Conservation (phyloP, 2,329 filamentous ascomycete genomes). For the Exophiala bonariae region DNA sequence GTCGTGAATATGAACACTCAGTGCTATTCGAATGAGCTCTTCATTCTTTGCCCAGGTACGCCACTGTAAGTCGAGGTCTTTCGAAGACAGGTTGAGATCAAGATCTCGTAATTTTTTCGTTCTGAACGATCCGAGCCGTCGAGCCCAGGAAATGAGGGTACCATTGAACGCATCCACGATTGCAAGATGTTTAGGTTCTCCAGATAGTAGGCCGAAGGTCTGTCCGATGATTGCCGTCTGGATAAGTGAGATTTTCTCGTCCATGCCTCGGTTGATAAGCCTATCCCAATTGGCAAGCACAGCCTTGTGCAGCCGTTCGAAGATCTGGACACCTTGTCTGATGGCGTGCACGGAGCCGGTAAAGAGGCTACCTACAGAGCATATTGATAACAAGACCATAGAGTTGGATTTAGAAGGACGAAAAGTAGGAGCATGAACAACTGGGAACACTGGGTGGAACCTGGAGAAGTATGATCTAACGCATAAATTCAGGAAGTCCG, state of each 20-base stretch:
- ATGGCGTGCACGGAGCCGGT: slow-evolving; percentile 34
- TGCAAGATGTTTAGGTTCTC: slow-evolving; percentile 30
- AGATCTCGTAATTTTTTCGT: slow-evolving; percentile 24
- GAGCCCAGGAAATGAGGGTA: slow-evolving; percentile 32
- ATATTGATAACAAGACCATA: slow-evolving; percentile 38
- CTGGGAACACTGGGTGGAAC: slow-evolving; percentile 24
- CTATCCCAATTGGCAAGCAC: slow-evolving; percentile 33
- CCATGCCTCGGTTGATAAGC: slow-evolving; percentile 24
- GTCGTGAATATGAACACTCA: slow-evolving; percentile 27
- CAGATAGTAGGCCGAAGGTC: slow-evolving; percentile 32
- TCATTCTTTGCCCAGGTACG: slow-evolving; percentile 30
- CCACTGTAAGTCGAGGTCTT: slow-evolving; percentile 26
- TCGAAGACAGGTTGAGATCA: slow-evolving; percentile 8
- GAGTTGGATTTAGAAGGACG: slow-evolving; percentile 28
- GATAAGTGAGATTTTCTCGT: slow-evolving; percentile 27
- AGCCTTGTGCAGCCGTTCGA: slow-evolving; percentile 34
- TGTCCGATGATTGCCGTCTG: slow-evolving; percentile 34
- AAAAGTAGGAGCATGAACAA: slow-evolving; percentile 26
- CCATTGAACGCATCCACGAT: slow-evolving; percentile 35
- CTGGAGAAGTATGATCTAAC: slow-evolving; percentile 24
- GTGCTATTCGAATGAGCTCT: slow-evolving; percentile 31
- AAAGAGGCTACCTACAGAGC: slow-evolving; percentile 39
- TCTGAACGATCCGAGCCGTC: slow-evolving; percentile 26
- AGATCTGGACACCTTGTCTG: slow-evolving; percentile 31
- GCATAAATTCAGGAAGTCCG: slow-evolving; percentile 26